Evolutionary conservation across 2,329 filamentous ascomycete genomes (phyloP), one percentile per base, ranked within the genome.

Genomic region (Sarocladium strictum): DNA sequence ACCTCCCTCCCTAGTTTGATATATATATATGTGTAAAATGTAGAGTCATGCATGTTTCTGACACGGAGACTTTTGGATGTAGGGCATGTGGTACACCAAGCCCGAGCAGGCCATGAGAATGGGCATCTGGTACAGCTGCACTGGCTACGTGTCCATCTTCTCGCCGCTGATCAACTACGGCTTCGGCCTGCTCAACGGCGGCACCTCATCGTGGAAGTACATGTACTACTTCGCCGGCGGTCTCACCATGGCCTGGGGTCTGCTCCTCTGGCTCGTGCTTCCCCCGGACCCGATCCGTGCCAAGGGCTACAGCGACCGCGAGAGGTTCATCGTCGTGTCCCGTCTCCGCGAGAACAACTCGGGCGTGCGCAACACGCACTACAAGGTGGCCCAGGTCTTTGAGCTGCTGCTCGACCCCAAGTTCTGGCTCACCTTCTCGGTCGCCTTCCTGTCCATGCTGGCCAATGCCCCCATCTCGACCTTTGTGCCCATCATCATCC

Each of bases 121-220:
- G 62, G 65, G 68, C 35, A 64, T 70, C 10, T 74, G 70, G 70
- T 74, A 73, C 57, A 76, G 60, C 38, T 71, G 66, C 56, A 74
- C 69, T 0, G 74, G 76, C 2, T 73, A 74, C 49, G 72, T 73
- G 11, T 69, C 69, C 1, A 67, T 76, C 24, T 64, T 79, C 26
- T 72, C 72, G 0, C 75, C 75, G 0, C 60, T 77, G 1, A 68
- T 77, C 58, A 76, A 76, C 63, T 79, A 76, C 56, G 76, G 70
- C 3, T 61, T 79, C 2, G 76, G 75, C 1, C 70, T 71, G 9
- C 69, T 78, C 55, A 63, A 67, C 19, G 70, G 70, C 15, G 60
- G 63, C 1, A 58, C 71, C 6, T 67, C 66, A 2, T 66, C 71
- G 1, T 63, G 61, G 61, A 52, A 35, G 41, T 62, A 62, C 15